Evolutionary conservation across 2,329 filamentous ascomycete genomes (phyloP), one percentile per base, ranked within the genome.

Genomic region (Metarhizium guizhouense): DNA sequence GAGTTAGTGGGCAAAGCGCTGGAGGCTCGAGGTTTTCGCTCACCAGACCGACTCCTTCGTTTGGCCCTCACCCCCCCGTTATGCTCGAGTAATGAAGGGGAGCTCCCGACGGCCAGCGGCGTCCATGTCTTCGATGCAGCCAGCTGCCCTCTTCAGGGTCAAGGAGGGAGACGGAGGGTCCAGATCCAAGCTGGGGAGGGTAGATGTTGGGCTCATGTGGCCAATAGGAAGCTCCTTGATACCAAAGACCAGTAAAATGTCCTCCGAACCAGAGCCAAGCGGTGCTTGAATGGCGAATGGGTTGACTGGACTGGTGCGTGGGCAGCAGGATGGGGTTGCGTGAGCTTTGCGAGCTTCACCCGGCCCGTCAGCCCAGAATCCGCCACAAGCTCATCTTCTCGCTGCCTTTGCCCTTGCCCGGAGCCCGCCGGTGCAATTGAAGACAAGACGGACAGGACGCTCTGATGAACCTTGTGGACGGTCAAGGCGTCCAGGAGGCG

Each of bases 401-500:
- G 36, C 48, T 40, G 36, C 36, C 36, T 40, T 42, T 42, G 40
- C 11, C 32, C 32, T 34, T 11, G 32, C 32, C 6, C 32, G 10
- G 32, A 34, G 2, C 32, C 32, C 32, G 32, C 32, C 5, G 32
- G 32, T 11, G 32, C 32, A 34, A 34, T 7, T 34, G 3, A 34
- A 34, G 32, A 34, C 25, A 13, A 34, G 13, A 52, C 40, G 25
- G n/a, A 13, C 36, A n/a, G 45, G 51, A 45, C 42, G 40, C 40
- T 36, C 14, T 18, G 30, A 53, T 18, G 43, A 36, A 36, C 42
- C 30, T 13, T 47, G 42, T 42, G 11, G 42, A 40, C 43, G 51
- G 53, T 45, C 53, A 47, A 16, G 54, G 54, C 54, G 54, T 40
- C 51, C 50, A 32, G 50, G 54, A 53, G 54, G 54, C 54, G 51